A percentile compares a stretch with the other conserved stretches of the same genome.
Conservation (phyloP, 257 asterid genomes). For the Gynochthodes officinalis region DNA sequence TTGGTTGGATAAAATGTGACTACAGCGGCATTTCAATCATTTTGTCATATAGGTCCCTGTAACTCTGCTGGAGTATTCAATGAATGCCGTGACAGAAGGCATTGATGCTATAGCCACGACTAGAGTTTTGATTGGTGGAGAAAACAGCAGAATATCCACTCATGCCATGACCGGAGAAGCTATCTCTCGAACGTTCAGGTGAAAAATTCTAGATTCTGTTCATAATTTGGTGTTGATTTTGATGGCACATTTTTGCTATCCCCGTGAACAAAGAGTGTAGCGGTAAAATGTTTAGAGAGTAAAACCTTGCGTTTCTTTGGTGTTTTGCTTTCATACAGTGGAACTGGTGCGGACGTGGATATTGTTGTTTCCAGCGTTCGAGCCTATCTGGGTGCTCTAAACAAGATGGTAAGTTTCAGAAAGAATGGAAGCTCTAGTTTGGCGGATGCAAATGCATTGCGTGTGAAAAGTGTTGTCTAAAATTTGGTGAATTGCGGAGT, state of each 20-base stretch:
- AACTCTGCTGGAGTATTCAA: constrained; percentile 69
- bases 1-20: background rate
- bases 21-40: background rate
- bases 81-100: constrained; percentile 85
- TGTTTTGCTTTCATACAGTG: constrained; percentile 36
- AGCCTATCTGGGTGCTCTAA: constrained; percentile 86
- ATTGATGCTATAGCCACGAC: constrained; percentile 92
- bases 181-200: constrained; percentile 78
- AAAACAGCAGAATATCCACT: constrained; percentile 48
- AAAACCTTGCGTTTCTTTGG: background rate
- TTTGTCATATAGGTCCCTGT: constrained; percentile 59
- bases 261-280: too few relatives aligned
- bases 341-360: constrained; percentile 88
- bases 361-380: constrained; percentile 86
- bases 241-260: background rate
- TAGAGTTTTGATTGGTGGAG: constrained; percentile 71
- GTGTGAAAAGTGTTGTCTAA: constrained; percentile 3
- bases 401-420: constrained; percentile 71
- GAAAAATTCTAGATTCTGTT: background rate
- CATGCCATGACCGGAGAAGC: constrained; percentile 64
- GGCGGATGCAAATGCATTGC: background rate
- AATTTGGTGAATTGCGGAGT: background rate
- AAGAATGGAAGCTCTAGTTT: background rate
- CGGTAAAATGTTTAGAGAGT: background rate
- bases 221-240: background rate